Evolutionary conservation across 2,329 filamentous ascomycete genomes (phyloP).

Genomic region (Exophiala bonariae): DNA sequence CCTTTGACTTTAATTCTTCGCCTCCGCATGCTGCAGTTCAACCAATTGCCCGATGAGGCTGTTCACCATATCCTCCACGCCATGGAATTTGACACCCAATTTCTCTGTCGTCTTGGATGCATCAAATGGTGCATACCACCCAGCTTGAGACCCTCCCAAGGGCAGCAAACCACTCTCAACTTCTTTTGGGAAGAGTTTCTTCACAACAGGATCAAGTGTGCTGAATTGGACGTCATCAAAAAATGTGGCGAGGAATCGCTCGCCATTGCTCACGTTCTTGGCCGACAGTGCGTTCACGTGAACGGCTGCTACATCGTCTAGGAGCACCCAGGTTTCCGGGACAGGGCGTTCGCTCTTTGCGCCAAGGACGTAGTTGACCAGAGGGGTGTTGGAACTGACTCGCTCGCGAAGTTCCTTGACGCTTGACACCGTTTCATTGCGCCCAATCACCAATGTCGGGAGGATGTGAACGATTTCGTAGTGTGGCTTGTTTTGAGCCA

Average conservation of each 20-base stretch:
- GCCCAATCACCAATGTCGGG: slow-evolving; percentile 7
- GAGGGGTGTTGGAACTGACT: slow-evolving; percentile 9
- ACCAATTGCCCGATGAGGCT: slow-evolving; percentile 38
- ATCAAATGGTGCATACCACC: slow-evolving; percentile 29
- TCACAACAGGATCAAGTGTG: slow-evolving; percentile 27
- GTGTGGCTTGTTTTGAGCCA: slow-evolving; percentile 33
- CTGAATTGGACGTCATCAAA: slow-evolving; percentile 1
- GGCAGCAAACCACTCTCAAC: slow-evolving; percentile 25
- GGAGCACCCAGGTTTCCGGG: slow-evolving; percentile 40
- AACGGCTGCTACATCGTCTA: slow-evolving; percentile 41
- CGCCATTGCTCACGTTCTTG: slow-evolving; percentile 33
- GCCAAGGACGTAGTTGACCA: slow-evolving; percentile 11
- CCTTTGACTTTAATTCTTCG: neutral
- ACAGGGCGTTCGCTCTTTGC: slow-evolving; percentile 24
- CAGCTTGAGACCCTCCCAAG: slow-evolving; percentile 1
- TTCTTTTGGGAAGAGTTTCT: slow-evolving; percentile 38
- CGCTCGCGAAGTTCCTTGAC: slow-evolving; percentile 5
- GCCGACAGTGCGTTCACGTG: slow-evolving; percentile 40
- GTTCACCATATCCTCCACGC: slow-evolving; percentile 37
- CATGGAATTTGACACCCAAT: slow-evolving; percentile 34
- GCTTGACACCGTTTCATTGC: slow-evolving; percentile 4
- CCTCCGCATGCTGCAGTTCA: slow-evolving; percentile 24
- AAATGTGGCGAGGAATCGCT: slow-evolving; percentile 34
- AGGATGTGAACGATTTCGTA: slow-evolving; percentile 22
- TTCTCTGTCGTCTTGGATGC: slow-evolving; percentile 33